Conservation (phyloP, 2,329 filamentous ascomycete species). For the Botrytis elliptica region DNA sequence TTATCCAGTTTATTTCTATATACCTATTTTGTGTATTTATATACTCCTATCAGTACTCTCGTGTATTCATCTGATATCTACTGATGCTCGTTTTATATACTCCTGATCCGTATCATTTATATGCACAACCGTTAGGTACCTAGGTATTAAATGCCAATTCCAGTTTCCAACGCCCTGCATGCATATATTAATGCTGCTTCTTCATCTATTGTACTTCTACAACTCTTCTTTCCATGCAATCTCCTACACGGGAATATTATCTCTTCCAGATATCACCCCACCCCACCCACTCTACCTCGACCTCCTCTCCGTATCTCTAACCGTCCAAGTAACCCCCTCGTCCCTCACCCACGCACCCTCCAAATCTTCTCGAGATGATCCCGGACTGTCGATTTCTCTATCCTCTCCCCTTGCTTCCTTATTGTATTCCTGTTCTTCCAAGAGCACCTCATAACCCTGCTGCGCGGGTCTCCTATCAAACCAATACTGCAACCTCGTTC, state of each 20-base stretch:
- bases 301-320: conserved; percentile 16
- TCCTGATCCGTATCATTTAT: not conserved
- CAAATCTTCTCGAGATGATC: conserved; percentile 23
- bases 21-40: not conserved
- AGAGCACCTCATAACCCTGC: conserved; percentile 25
- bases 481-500: conserved; percentile 30
- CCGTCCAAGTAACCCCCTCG: conserved; percentile 26
- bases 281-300: not conserved
- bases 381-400: not conserved
- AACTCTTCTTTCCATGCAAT: not conserved
- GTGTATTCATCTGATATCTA: not conserved
- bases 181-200: not conserved
- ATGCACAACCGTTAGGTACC: not conserved
- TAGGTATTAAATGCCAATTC: not conserved
- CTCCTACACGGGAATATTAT: not conserved
- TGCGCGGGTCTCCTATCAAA: conserved; percentile 31
- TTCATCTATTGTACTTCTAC: not conserved
- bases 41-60: not conserved
- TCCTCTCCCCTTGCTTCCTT: not conserved
- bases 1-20: not conserved
- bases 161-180: not conserved
- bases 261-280: not conserved
- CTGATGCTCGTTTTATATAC: not conserved
- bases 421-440: conserved; percentile 2
- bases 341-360: conserved; percentile 30